A percentile compares a stretch with the other conserved stretches of the same genome.
These are phyloP conservation scores for Periconia digitata DNA, from an alignment of 2,329 filamentous ascomycete genomes.

Conservation along the genomic window DNA sequence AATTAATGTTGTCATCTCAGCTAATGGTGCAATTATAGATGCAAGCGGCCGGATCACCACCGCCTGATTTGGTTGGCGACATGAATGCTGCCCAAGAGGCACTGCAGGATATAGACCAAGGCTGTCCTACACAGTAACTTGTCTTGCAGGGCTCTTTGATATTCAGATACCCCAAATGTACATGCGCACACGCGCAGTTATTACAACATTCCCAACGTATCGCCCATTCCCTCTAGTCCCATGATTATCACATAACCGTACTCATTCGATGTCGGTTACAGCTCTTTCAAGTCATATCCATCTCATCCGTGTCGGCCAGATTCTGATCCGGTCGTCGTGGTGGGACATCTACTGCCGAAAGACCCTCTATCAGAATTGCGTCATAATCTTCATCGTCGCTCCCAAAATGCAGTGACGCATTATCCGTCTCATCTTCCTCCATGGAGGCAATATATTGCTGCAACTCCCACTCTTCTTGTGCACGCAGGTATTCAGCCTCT, in stretches of 20 bases:
- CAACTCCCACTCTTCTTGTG: slow-evolving; percentile 49
- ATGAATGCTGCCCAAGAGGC: slow-evolving; percentile 79
- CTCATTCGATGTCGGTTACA: slow-evolving; percentile 19
- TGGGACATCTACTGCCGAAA: slow-evolving; percentile 52
- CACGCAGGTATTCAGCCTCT: slow-evolving; percentile 43
- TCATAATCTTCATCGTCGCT: slow-evolving; percentile 65
- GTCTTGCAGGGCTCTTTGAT: slow-evolving; percentile 7
- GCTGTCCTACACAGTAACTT: slow-evolving; percentile 63
- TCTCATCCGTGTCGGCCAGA: slow-evolving; percentile 26
- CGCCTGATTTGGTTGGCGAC: slow-evolving; percentile 86
- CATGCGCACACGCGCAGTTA: slow-evolving; percentile 1
- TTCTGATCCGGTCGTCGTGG: slow-evolving; percentile 19
- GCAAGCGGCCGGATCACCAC: slow-evolving; percentile 92
- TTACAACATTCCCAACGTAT: neutral
- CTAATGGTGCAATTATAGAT: slow-evolving; percentile 61
- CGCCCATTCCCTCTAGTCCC: neutral
- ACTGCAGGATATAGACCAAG: slow-evolving; percentile 56
- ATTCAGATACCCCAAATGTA: slow-evolving; percentile 29
- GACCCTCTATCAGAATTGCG: slow-evolving; percentile 62
- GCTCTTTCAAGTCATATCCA: slow-evolving; percentile 42
- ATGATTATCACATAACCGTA: neutral
- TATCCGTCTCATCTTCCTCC: slow-evolving; percentile 31
- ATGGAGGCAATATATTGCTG: slow-evolving; percentile 49
- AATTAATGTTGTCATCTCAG: neutral
- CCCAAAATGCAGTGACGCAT: slow-evolving; percentile 40